Conservation (phyloP, 176 grass and related monocot species). For the Triticum timopheevii region DNA sequence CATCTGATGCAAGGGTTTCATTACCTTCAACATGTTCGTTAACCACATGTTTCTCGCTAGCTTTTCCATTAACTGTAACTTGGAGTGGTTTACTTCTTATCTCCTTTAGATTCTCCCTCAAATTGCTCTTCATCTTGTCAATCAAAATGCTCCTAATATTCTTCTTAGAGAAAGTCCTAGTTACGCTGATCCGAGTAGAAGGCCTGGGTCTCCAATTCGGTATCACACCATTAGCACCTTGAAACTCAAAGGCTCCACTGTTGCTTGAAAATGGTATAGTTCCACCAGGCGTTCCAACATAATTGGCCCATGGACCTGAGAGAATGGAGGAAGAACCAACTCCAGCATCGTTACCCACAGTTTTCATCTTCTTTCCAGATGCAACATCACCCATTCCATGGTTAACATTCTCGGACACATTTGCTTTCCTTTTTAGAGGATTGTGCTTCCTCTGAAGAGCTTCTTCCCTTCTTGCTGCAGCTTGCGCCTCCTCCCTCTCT, state of each 20-base stretch:
- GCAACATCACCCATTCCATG: constrained; percentile 6
- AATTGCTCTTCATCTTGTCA: constrained; percentile 15
- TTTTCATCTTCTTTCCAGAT: constrained; percentile 30
- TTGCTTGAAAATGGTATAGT: constrained; percentile 6
- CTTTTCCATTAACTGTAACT: constrained; percentile 26
- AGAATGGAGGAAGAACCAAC: constrained; percentile 8
- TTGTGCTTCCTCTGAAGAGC: constrained; percentile 48
- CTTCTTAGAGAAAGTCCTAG: constrained; percentile 1
- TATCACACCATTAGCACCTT: constrained; percentile 36
- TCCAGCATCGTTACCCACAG: constrained; percentile 16
- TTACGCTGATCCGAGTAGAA: constrained; percentile 5
- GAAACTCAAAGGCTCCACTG: constrained; percentile 3
- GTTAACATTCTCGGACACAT: constrained; percentile 31
- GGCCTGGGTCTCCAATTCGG: constrained; percentile 9
- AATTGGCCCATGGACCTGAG: constrained; percentile 6
- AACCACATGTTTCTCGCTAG: constrained; percentile 17
- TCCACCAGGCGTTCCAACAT: constrained; percentile 18
- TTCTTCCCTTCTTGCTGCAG: constrained; percentile 52
- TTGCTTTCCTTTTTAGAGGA: constrained; percentile 45
- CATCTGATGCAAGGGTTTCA: constrained; percentile 29
- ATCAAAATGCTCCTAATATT: constrained; percentile 27
- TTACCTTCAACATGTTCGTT: constrained; percentile 31
- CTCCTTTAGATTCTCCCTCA: constrained; percentile 34
- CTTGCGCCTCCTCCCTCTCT: constrained; percentile 55
- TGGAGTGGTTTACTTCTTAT: constrained; percentile 21